These are phyloP conservation scores for Phytophthora nicotianae DNA, from an alignment of 352 stramenopile species.

Conservation along the genomic window DNA sequence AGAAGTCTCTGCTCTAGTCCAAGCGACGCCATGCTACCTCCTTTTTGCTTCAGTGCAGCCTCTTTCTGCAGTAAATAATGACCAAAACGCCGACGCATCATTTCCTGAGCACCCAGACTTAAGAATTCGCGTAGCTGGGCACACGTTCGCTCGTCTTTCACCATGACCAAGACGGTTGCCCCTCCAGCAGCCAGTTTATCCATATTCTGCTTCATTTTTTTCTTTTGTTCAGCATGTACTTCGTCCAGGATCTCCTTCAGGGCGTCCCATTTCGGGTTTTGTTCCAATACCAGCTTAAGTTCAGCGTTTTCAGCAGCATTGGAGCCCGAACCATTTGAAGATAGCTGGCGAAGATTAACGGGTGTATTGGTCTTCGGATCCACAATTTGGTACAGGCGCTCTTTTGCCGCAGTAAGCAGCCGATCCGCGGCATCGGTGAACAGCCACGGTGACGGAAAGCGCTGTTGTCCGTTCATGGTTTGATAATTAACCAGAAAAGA, in stretches of 20 bases:
- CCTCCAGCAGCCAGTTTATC: conserved; percentile 40
- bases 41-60: conserved; percentile 58
- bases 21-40: conserved; percentile 39
- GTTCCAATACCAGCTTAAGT: conserved; percentile 75
- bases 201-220: conserved; percentile 32
- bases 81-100: conserved; percentile 86
- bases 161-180: conserved; percentile 77
- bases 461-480: conserved; percentile 80
- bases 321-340: conserved; percentile 12
- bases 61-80: conserved; percentile 84
- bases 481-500: conserved; percentile 93
- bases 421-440: conserved; percentile 93
- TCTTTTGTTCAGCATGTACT: conserved; percentile 68
- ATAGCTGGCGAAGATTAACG: conserved; percentile 40
- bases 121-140: conserved; percentile 86
- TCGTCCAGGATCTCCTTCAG: conserved; percentile 93
- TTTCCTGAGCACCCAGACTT: conserved; percentile 72
- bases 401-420: conserved; percentile 93
- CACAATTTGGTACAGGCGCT: conserved; percentile 90
- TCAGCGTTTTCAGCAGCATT: conserved; percentile 36
- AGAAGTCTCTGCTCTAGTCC: conserved; percentile 71
- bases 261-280: conserved; percentile 96
- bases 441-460: conserved; percentile 94
- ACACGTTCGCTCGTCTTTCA: conserved; percentile 89
- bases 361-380: conserved; percentile 54